phyloP scores from a whole-genome alignment of 768 basidiomycete species.

The Jaapia argillacea region DNA sequence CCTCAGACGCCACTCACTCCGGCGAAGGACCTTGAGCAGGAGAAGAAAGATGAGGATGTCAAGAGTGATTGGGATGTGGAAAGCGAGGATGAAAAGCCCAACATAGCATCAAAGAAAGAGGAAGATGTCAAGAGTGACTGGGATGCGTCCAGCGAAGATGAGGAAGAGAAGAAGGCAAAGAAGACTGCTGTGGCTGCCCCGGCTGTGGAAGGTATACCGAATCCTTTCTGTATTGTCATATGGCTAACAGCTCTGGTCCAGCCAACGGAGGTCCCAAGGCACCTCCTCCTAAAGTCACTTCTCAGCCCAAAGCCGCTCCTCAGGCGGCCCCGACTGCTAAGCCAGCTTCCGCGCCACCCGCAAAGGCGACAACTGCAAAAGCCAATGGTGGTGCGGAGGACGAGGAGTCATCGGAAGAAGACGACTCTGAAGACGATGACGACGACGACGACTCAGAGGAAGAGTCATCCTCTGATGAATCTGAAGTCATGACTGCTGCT shows the following conservation, averaged over 20 bases:
- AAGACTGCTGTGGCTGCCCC: constrained; percentile 9
- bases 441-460: constrained; percentile 18
- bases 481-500: constrained; percentile 54
- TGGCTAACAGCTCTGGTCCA: not conserved
- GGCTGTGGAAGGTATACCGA: not conserved
- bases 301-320: constrained; percentile 13
- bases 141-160: constrained; percentile 43
- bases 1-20: constrained; percentile 4
- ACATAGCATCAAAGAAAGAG: constrained; percentile 12
- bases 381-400: constrained; percentile 13
- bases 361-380: constrained; percentile 17
- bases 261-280: constrained; percentile 1
- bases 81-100: constrained; percentile 38
- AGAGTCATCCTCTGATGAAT: constrained; percentile 36
- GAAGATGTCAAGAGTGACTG: constrained; percentile 26
- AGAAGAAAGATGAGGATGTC: constrained; percentile 14
- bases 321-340: constrained; percentile 19
- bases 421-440: constrained; percentile 30
- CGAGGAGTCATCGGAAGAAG: constrained; percentile 26
- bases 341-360: constrained; percentile 13
- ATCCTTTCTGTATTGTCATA: not conserved
- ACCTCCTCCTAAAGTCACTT: constrained; percentile 4
- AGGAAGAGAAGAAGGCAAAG: constrained; percentile 19
- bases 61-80: constrained; percentile 38
- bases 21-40: not conserved